These are phyloP conservation scores for Aspergillus flavus DNA, from an alignment of 2,329 filamentous ascomycete genomes.

Conservation along the genomic window DNA sequence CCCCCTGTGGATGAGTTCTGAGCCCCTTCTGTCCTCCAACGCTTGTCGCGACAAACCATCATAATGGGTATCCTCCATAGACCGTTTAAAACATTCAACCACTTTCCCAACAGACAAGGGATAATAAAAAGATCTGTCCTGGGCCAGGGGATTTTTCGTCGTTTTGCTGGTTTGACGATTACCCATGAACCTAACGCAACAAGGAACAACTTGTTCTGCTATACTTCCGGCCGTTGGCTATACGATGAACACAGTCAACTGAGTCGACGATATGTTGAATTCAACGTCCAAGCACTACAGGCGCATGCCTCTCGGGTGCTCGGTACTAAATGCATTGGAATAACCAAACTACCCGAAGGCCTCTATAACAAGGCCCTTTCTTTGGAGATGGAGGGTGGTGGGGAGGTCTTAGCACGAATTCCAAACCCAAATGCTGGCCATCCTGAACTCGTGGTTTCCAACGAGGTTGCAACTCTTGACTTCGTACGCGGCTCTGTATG, in stretches of 20 bases:
- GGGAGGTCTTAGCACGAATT: constrained; percentile 20
- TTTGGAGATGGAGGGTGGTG: constrained; percentile 23
- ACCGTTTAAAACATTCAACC: too few relatives aligned
- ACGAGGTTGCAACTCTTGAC: constrained; percentile 27
- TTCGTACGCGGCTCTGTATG: constrained; percentile 18
- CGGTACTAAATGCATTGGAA: constrained; percentile 30
- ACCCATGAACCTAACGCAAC: background rate
- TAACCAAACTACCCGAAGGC: constrained; percentile 33
- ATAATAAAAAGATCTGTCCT: too few relatives aligned
- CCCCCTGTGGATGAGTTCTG: too few relatives aligned
- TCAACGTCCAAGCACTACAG: constrained; percentile 37
- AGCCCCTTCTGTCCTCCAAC: too few relatives aligned
- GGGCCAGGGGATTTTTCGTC: too few relatives aligned
- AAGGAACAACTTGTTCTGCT: constrained; percentile 21
- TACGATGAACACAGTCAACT: constrained; percentile 37
- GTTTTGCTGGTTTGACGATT: too few relatives aligned
- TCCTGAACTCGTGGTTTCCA: constrained; percentile 17
- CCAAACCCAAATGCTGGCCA: constrained; percentile 23
- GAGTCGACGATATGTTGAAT: constrained; percentile 30
- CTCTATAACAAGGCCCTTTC: constrained; percentile 29
- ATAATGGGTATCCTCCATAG: too few relatives aligned
- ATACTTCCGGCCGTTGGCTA: constrained; percentile 37
- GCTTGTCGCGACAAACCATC: too few relatives aligned
- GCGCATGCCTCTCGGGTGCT: constrained; percentile 27
- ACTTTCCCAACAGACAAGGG: too few relatives aligned